phyloP scores from a whole-genome alignment of 306 rosid species.

The Vicia villosa region DNA sequence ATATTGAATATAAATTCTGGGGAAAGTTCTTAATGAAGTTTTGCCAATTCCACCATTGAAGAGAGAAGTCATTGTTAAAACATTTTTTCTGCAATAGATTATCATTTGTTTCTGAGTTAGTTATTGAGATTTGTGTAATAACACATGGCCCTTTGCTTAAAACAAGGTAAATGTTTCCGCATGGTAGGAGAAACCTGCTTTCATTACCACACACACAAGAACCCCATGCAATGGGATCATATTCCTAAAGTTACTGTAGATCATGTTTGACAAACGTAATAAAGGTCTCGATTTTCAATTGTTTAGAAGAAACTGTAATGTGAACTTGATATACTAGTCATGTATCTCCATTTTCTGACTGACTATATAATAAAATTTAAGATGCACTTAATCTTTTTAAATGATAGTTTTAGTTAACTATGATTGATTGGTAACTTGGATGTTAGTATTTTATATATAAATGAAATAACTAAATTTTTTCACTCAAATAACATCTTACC shows the following conservation, averaged over 20 bases:
- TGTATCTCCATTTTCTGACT: too few species aligned
- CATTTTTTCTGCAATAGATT: background rate
- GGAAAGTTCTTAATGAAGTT: conserved; percentile 32
- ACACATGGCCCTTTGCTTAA: conserved; percentile 31
- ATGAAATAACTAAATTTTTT: too few species aligned
- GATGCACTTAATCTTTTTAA: too few species aligned
- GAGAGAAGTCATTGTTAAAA: conserved; percentile 13
- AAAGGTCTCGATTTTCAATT: background rate
- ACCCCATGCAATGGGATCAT: conserved; percentile 11
- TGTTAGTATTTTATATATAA: too few species aligned
- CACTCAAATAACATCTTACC: too few species aligned
- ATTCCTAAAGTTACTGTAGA: background rate
- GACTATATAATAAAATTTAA: too few species aligned
- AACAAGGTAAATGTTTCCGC: conserved; percentile 32
- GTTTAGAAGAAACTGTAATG: background rate
- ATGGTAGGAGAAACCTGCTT: conserved; percentile 10
- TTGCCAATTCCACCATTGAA: conserved; percentile 30
- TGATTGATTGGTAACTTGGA: too few species aligned
- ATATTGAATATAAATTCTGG: conserved; percentile 56
- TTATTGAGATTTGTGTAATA: conserved; percentile 24
- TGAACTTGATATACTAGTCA: background rate
- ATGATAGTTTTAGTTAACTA: too few species aligned
- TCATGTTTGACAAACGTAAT: conserved; percentile 3
- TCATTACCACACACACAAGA: background rate
- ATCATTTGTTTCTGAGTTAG: background rate